phyloP scores from a whole-genome alignment of 306 rosid species.

The Ceratonia siliqua region DNA sequence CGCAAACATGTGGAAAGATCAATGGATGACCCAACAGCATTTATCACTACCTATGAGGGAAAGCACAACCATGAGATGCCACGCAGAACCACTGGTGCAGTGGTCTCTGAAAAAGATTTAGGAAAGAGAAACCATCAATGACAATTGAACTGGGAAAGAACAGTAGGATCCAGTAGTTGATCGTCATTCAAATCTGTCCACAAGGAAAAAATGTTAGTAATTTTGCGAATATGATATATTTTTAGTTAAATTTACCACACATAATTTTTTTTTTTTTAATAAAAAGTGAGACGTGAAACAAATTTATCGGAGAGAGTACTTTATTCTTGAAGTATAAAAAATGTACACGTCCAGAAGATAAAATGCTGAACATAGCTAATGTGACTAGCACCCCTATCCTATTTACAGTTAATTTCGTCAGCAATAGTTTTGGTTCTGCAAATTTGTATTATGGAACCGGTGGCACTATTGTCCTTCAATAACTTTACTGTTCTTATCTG shows the following conservation, averaged over 20 bases:
- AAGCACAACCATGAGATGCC: conserved; percentile 93
- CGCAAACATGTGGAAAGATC: conserved; percentile 93
- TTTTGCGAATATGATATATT: too few species aligned
- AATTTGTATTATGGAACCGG: conserved; percentile 21
- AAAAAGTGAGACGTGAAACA: too few species aligned
- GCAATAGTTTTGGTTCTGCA: not conserved
- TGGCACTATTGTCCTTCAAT: conserved; percentile 13
- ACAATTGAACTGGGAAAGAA: conserved; percentile 23
- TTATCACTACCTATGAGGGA: conserved; percentile 92
- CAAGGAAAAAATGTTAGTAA: too few species aligned
- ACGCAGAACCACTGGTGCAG: conserved; percentile 49
- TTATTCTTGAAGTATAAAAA: too few species aligned
- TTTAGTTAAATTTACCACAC: too few species aligned
- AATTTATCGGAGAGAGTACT: too few species aligned
- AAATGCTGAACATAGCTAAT: too few species aligned
- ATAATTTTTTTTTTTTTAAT: too few species aligned
- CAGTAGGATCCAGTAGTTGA: not conserved
- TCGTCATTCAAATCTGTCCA: conserved; percentile 7
- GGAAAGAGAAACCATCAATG: conserved; percentile 46
- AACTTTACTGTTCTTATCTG: not conserved
- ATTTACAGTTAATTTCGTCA: not conserved
- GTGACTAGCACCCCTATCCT: conserved; percentile 4
- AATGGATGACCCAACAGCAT: conserved; percentile 82
- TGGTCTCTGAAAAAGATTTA: conserved; percentile 53
- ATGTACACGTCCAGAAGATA: too few species aligned